These are phyloP conservation scores for Arachnomyces sp. DNA, from an alignment of 2,329 filamentous ascomycete species.

Conservation along the genomic window DNA sequence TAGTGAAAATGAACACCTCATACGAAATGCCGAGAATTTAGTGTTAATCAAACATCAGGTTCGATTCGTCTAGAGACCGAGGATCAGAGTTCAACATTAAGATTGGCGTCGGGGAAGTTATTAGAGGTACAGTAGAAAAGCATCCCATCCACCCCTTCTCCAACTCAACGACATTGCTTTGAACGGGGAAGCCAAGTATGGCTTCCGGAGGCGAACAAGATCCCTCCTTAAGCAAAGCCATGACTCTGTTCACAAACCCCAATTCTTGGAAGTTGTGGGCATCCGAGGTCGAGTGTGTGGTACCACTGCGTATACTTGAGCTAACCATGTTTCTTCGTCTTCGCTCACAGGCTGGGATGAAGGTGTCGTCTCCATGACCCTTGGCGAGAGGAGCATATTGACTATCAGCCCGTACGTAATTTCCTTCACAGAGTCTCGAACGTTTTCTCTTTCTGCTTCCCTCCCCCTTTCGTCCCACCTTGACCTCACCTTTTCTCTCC, in stretches of 20 bases:
- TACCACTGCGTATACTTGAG: background rate
- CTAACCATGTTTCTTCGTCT: conserved; percentile 6
- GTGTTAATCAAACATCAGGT: conserved; percentile 46
- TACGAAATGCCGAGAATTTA: background rate
- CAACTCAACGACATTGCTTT: background rate
- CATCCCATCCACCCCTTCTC: background rate
- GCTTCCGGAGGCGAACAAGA: background rate
- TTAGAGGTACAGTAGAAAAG: conserved; percentile 58
- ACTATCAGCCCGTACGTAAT: conserved; percentile 63
- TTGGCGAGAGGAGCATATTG: conserved; percentile 82
- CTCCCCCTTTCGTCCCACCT: too few species aligned
- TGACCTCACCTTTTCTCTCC: too few species aligned
- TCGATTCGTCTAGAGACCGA: conserved; percentile 70
- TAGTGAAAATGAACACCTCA: background rate
- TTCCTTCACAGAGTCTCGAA: conserved; percentile 4
- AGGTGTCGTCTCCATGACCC: conserved; percentile 74
- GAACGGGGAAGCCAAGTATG: background rate
- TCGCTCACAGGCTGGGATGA: conserved; percentile 66
- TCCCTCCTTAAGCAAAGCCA: too few species aligned
- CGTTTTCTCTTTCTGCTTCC: conserved; percentile 6
- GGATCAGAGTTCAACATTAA: conserved; percentile 65
- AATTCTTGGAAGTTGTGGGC: background rate
- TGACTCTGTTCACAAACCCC: background rate
- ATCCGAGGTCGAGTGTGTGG: background rate
- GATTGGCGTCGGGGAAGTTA: conserved; percentile 79